Percentiles rank a stretch among this genome's conserved stretches.
Evolutionary conservation across 352 stramenopile species (phyloP).

Genomic region (Globisporangium sylvaticum): DNA sequence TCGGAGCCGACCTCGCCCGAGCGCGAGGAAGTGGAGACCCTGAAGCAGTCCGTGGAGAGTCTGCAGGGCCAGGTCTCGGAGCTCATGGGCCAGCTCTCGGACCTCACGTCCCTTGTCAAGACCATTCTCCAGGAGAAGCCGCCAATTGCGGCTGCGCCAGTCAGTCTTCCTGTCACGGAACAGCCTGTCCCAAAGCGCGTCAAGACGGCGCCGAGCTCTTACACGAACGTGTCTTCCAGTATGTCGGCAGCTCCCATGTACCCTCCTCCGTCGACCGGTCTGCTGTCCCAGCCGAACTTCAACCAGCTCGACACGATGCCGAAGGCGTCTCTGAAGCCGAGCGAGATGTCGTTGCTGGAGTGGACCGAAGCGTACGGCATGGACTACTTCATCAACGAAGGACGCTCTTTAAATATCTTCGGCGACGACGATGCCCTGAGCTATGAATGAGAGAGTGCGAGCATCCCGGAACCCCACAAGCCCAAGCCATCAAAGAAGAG

Average conservation of each 20-base stretch:
- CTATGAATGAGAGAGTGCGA: constrained; percentile 38
- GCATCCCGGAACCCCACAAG: background rate
- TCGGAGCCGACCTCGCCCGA: constrained; percentile 73
- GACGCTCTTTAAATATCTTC: constrained; percentile 52
- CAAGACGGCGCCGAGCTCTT: constrained; percentile 17
- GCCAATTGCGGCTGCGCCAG: background rate
- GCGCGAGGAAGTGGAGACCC: constrained; percentile 70
- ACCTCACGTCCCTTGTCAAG: constrained; percentile 73
- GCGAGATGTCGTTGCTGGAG: constrained; percentile 69
- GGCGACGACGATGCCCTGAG: constrained; percentile 37
- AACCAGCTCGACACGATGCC: constrained; percentile 31
- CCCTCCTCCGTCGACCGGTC: constrained; percentile 9
- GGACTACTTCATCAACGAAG: constrained; percentile 75
- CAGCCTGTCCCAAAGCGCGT: constrained; percentile 40
- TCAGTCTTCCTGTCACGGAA: constrained; percentile 12
- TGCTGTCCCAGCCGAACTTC: constrained; percentile 20
- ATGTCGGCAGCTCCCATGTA: constrained; percentile 9
- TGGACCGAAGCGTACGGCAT: constrained; percentile 79
- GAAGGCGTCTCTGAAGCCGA: constrained; percentile 43
- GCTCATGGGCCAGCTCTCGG: constrained; percentile 73
- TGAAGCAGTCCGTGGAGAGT: constrained; percentile 72
- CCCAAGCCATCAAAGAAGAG: background rate
- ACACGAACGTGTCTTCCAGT: background rate
- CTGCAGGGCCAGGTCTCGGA: constrained; percentile 71
- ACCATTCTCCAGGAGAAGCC: constrained; percentile 59